Conservation (phyloP, 495 filamentous ascomycete genomes). For the Penicillium coffeae region DNA sequence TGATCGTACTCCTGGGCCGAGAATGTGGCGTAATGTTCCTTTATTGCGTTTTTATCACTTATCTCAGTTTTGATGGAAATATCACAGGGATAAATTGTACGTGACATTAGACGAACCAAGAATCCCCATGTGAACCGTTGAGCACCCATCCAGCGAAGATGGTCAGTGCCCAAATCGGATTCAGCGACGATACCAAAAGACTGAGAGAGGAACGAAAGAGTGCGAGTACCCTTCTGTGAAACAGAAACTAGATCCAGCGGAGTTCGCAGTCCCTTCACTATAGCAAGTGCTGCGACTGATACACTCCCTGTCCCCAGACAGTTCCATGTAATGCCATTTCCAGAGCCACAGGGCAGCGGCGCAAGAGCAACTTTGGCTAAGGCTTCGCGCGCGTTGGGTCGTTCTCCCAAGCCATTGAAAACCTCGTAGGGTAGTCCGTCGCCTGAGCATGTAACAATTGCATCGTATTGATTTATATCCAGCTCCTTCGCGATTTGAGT, state of each 20-base stretch:
- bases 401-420: constrained; percentile 84
- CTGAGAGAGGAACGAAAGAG: constrained; percentile 86
- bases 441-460: constrained; percentile 83
- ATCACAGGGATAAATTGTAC: constrained; percentile 82
- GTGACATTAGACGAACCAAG: constrained; percentile 63
- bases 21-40: constrained; percentile 63
- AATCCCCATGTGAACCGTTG: constrained; percentile 83
- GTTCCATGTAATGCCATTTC: constrained; percentile 92
- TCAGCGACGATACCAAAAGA: constrained; percentile 89
- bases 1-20: constrained; percentile 27
- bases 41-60: constrained; percentile 71
- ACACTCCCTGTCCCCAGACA: constrained; percentile 74
- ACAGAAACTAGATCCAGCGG: constrained; percentile 83
- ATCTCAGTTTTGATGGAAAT: constrained; percentile 77
- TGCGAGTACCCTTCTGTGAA: constrained; percentile 70
- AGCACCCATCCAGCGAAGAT: constrained; percentile 88
- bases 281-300: constrained; percentile 69
- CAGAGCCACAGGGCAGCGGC: constrained; percentile 88
- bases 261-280: constrained; percentile 79
- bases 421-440: constrained; percentile 92
- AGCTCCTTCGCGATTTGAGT: constrained; percentile 72
- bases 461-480: constrained; percentile 77
- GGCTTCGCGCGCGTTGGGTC: constrained; percentile 68
- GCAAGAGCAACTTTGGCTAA: constrained; percentile 76
- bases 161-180: constrained; percentile 80